Percentiles rank a stretch among this genome's conserved stretches.
Conservation (phyloP, 1,284 basidiomycete species). For the Athelia psychrophila region DNA sequence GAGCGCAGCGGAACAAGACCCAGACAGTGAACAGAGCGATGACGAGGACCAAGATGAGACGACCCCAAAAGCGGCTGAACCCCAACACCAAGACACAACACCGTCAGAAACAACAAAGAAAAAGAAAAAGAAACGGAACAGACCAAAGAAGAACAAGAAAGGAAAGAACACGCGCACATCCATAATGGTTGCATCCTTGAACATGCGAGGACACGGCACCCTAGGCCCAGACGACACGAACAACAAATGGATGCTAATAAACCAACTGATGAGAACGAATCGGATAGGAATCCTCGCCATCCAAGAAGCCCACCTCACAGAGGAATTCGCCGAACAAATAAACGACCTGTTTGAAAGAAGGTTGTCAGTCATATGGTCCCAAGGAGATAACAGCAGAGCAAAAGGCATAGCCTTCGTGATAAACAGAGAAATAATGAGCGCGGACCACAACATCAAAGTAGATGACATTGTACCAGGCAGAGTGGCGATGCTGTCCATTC, state of each 20-base stretch:
- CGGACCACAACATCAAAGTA: constrained; percentile 2
- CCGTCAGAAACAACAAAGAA: no score
- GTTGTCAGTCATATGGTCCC: constrained; percentile 13
- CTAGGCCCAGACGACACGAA: background rate
- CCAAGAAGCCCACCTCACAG: constrained; percentile 25
- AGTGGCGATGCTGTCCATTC: constrained; percentile 18
- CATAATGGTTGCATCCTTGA: constrained; percentile 15
- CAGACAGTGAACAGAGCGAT: no score
- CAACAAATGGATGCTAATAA: constrained; percentile 21
- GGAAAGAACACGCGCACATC: constrained; percentile 12
- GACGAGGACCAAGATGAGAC: no score
- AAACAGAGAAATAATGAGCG: constrained; percentile 22
- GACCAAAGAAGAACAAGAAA: background rate
- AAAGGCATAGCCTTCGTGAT: constrained; percentile 32
- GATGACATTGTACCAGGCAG: constrained; percentile 26
- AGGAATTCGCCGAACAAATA: constrained; percentile 3
- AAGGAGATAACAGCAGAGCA: constrained; percentile 2
- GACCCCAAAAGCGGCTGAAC: no score
- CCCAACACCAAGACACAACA: no score
- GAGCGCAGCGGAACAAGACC: no score
- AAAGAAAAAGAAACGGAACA: background rate
- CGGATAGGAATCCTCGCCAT: constrained; percentile 20
- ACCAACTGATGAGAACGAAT: constrained; percentile 13
- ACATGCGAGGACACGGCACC: constrained; percentile 15
- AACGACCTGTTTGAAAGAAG: constrained; percentile 7